Percentiles rank a stretch among this genome's conserved stretches.
Evolutionary conservation across 2,329 filamentous ascomycete genomes (phyloP).

Genomic region (Aspergillus fumigatiaffinis): DNA sequence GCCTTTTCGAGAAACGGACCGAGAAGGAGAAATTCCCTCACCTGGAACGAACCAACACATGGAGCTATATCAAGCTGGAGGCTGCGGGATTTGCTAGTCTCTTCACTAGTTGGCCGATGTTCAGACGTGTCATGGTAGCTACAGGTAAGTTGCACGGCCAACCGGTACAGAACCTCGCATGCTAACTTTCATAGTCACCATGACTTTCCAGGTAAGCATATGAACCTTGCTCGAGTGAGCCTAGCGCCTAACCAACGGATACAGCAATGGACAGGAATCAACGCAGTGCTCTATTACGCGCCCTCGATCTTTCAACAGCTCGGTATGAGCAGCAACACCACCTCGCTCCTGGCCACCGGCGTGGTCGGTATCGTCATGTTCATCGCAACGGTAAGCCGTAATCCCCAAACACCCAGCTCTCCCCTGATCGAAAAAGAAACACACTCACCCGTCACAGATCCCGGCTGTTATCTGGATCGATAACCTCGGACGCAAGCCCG

Average conservation of each 20-base stretch:
- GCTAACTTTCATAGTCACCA: neutral
- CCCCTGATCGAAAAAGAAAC: neutral
- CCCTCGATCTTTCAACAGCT: constrained; percentile 22
- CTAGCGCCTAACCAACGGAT: neutral
- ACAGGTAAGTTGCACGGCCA: constrained; percentile 42
- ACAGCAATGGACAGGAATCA: neutral
- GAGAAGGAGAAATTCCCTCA: constrained; percentile 65
- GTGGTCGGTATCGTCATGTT: constrained; percentile 28
- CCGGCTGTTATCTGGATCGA: constrained; percentile 32
- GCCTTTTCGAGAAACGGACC: constrained; percentile 68
- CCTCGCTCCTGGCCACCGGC: constrained; percentile 25
- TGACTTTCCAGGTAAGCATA: neutral
- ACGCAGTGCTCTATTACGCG: neutral
- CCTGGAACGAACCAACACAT: constrained; percentile 55
- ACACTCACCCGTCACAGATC: constrained; percentile 11
- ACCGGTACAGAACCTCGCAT: neutral
- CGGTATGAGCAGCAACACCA: constrained; percentile 23
- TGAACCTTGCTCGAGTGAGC: neutral
- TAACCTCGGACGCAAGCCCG: constrained; percentile 27
- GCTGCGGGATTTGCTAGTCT: constrained; percentile 37
- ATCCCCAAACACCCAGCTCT: neutral
- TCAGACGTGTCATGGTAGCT: constrained; percentile 50
- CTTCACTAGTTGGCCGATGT: constrained; percentile 41
- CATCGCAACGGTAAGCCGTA: constrained; percentile 13
- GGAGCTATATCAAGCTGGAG: constrained; percentile 65